phyloP scores from a whole-genome alignment of 192 early-diverging fungal genomes.

The Phlyctochytrium bullatum region DNA sequence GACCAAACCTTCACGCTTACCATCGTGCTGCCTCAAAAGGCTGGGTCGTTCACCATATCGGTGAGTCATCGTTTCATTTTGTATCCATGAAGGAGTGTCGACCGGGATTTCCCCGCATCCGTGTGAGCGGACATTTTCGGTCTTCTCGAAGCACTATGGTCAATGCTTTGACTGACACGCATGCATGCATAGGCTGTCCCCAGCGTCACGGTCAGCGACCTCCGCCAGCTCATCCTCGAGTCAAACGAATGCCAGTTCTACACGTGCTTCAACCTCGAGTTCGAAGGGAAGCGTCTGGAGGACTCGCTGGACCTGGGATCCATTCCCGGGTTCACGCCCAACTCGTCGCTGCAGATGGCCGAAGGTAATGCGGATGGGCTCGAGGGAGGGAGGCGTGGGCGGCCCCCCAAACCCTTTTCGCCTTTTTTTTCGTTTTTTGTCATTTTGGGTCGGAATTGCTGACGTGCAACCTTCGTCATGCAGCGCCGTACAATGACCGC shows the following conservation, averaged over 20 bases:
- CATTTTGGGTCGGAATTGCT: not conserved
- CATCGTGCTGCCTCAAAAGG: slow-evolving; percentile 6
- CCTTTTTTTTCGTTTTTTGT: slow-evolving; percentile 3
- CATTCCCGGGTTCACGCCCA: slow-evolving; percentile 39
- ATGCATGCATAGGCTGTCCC: slow-evolving; percentile 14
- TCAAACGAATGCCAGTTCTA: slow-evolving; percentile 78
- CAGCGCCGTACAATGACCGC: slow-evolving; percentile 87
- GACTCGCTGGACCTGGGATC: slow-evolving; percentile 66
- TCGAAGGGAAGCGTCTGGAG: slow-evolving; percentile 55
- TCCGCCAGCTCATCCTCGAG: slow-evolving; percentile 85
- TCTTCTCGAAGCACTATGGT: too few species aligned
- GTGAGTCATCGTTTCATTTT: too few species aligned
- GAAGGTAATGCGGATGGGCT: slow-evolving; percentile 54
- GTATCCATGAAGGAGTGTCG: too few species aligned
- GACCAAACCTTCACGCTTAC: slow-evolving; percentile 9
- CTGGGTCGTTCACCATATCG: slow-evolving; percentile 6
- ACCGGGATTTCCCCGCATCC: not conserved
- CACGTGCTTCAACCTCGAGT: slow-evolving; percentile 87
- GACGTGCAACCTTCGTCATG: slow-evolving; percentile 2
- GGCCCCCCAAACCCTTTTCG: too few species aligned
- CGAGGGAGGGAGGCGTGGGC: not conserved
- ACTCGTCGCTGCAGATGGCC: slow-evolving; percentile 52
- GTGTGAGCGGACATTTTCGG: not conserved
- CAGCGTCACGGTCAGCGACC: slow-evolving; percentile 70
- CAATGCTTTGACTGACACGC: not conserved